phyloP scores from a whole-genome alignment of 345 rosid genomes.

The Pugionium cornutum region DNA sequence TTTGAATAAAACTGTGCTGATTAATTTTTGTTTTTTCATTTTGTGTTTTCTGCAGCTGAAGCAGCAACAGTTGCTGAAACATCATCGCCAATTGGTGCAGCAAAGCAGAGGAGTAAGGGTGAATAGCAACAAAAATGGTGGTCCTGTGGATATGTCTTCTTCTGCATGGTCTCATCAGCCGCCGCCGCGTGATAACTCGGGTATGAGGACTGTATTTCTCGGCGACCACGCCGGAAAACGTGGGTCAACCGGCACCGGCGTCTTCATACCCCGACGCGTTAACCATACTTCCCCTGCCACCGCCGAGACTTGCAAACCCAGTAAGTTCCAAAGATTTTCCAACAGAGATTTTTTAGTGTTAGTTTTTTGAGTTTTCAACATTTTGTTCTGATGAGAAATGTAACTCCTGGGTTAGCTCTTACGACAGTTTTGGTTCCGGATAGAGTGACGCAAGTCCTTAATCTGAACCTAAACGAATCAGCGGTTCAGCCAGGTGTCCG shows the following conservation, averaged over 20 bases:
- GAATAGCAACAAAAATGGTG: slow-evolving; percentile 19
- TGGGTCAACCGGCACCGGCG: slow-evolving; percentile 82
- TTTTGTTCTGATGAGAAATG: too few relatives aligned
- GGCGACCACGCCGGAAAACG: slow-evolving; percentile 50
- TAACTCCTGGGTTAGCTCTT: slow-evolving; percentile 24
- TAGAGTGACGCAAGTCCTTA: slow-evolving; percentile 74
- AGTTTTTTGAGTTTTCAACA: too few relatives aligned
- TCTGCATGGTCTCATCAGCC: slow-evolving; percentile 61
- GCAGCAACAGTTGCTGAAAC: slow-evolving; percentile 56
- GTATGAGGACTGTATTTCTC: slow-evolving; percentile 62
- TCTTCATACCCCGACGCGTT: slow-evolving; percentile 76
- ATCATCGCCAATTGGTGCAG: slow-evolving; percentile 37
- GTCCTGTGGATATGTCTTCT: slow-evolving; percentile 45
- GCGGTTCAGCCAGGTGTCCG: too few relatives aligned
- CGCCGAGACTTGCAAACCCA: slow-evolving; percentile 51
- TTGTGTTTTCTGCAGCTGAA: slow-evolving; percentile 51
- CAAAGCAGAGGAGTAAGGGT: slow-evolving; percentile 22
- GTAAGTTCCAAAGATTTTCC: slow-evolving; percentile 36
- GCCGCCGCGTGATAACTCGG: slow-evolving; percentile 41
- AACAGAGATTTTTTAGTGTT: not conserved
- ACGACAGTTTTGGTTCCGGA: too few relatives aligned
- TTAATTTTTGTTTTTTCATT: slow-evolving; percentile 7
- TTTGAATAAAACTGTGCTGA: too few relatives aligned
- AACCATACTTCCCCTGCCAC: slow-evolving; percentile 29
- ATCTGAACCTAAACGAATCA: slow-evolving; percentile 52